Evolutionary conservation across 495 filamentous ascomycete species (phyloP).

Genomic region (Penicillium flavigenum): DNA sequence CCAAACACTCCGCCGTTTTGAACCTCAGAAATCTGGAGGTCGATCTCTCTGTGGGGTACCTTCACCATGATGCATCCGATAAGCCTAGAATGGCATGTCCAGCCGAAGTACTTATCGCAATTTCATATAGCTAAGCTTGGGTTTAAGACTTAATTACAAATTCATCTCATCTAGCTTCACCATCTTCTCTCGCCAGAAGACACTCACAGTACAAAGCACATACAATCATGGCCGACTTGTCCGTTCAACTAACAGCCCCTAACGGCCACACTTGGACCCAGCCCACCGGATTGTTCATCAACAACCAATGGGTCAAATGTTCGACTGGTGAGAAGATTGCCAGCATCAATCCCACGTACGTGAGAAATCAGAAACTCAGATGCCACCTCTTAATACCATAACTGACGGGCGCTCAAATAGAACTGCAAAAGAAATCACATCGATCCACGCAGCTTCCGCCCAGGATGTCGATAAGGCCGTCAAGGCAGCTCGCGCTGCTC

Average conservation of each 20-base stretch:
- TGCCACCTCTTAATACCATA: no score
- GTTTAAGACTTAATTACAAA: neutral
- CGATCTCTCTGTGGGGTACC: constrained; percentile 10
- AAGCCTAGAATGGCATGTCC: constrained; percentile 21
- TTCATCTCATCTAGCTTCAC: neutral
- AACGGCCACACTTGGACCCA: constrained; percentile 80
- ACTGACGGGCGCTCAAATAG: constrained; percentile 30
- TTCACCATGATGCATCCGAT: neutral
- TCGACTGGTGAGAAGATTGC: constrained; percentile 69
- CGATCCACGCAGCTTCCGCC: constrained; percentile 75
- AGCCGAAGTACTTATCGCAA: constrained; percentile 21
- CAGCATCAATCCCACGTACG: constrained; percentile 77
- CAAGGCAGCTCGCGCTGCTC: constrained; percentile 73
- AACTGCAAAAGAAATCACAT: constrained; percentile 76
- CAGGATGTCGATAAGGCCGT: constrained; percentile 84
- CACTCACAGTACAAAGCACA: neutral
- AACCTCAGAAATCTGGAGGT: constrained; percentile 16
- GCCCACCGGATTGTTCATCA: constrained; percentile 84
- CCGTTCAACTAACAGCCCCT: constrained; percentile 46
- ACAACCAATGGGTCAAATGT: constrained; percentile 85
- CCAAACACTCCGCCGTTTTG: constrained; percentile 4
- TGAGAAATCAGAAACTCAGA: constrained; percentile 27
- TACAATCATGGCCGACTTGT: constrained; percentile 26
- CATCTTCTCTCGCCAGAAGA: neutral
- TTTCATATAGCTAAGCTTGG: neutral